A percentile compares a stretch with the other conserved stretches of the same genome.
phyloP scores from a whole-genome alignment of 2,329 filamentous ascomycete genomes.

The Xylaria sp. region DNA sequence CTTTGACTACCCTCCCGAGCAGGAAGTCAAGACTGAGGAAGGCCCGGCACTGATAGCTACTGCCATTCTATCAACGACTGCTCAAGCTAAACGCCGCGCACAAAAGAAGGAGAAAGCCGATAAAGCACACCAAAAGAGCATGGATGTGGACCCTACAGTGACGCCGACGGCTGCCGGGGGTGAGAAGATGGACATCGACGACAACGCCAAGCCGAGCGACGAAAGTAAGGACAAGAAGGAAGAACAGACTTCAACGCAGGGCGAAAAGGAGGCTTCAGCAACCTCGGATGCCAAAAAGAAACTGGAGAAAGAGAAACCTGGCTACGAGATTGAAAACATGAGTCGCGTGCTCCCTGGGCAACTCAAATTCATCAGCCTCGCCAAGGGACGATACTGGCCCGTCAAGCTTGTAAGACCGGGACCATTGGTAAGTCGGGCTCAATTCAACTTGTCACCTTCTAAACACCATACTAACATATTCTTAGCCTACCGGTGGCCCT shows the following conservation, averaged over 20 bases:
- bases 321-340: conserved; percentile 97
- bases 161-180: conserved; percentile 71
- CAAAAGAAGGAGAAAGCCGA: conserved; percentile 81
- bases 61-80: conserved; percentile 94
- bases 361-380: conserved; percentile 95
- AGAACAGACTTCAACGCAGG: conserved; percentile 57
- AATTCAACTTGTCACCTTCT: background rate
- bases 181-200: conserved; percentile 91
- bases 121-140: conserved; percentile 86
- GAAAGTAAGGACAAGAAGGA: conserved; percentile 72
- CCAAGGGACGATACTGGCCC: conserved; percentile 88
- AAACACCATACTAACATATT: conserved; percentile 54
- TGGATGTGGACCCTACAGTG: conserved; percentile 89
- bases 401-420: conserved; percentile 67
- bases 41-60: conserved; percentile 94
- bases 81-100: conserved; percentile 93
- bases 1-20: conserved; percentile 97
- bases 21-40: conserved; percentile 94
- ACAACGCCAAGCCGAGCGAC: conserved; percentile 63
- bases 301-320: conserved; percentile 93
- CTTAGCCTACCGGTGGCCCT: conserved; percentile 89
- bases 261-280: conserved; percentile 67
- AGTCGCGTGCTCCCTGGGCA: conserved; percentile 91
- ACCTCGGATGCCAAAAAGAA: conserved; percentile 81
- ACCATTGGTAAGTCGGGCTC: conserved; percentile 66